Evolutionary conservation across 805 yeast genomes (phyloP).

Genomic region (Dipodascus albidus): DNA sequence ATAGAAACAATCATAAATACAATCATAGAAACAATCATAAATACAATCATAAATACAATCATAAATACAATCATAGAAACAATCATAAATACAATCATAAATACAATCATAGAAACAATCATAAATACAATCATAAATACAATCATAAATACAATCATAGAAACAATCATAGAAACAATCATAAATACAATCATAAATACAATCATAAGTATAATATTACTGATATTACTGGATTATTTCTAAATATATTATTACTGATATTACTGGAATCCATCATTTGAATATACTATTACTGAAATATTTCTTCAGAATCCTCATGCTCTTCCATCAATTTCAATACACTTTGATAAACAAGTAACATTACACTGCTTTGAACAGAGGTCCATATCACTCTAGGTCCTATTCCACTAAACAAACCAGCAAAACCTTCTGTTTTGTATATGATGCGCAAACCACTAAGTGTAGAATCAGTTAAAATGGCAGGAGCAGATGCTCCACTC

Average conservation of each 20-base stretch:
- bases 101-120: too few species aligned
- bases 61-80: too few species aligned
- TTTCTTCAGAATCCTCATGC: neutral
- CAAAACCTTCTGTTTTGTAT: slow-evolving; percentile 60
- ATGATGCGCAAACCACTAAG: slow-evolving; percentile 41
- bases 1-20: too few species aligned
- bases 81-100: too few species aligned
- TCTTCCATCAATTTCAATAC: slow-evolving; percentile 46
- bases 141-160: too few species aligned
- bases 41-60: too few species aligned
- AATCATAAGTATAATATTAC: too few species aligned
- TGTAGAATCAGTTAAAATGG: slow-evolving; percentile 33
- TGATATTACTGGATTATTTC: neutral
- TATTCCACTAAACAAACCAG: slow-evolving; percentile 84
- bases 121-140: too few species aligned
- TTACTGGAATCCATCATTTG: neutral
- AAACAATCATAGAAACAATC: too few species aligned
- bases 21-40: too few species aligned
- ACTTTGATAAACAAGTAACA: slow-evolving; percentile 80
- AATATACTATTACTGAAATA: neutral
- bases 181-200: too few species aligned
- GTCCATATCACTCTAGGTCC: slow-evolving; percentile 98
- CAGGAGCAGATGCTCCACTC: slow-evolving; percentile 7
- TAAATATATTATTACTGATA: too few species aligned
- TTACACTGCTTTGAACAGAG: slow-evolving; percentile 84